A percentile compares a stretch with the other conserved stretches of the same genome.
phyloP scores from a whole-genome alignment of 306 rosid species.

The Inga leiocalycina region DNA sequence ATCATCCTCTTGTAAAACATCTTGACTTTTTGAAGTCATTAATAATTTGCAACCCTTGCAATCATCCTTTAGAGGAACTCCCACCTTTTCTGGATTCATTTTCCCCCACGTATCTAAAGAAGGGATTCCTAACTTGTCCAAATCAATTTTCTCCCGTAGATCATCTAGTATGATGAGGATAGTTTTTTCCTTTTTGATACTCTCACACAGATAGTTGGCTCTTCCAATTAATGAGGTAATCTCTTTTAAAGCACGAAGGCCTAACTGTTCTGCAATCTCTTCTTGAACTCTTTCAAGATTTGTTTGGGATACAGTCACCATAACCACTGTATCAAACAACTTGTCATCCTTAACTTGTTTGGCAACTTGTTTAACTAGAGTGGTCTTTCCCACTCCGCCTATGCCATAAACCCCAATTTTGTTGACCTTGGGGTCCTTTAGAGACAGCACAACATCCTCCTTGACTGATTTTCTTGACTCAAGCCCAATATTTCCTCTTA shows the following conservation, averaged over 20 bases:
- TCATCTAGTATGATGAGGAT: background rate
- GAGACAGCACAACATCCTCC: background rate
- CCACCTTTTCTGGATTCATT: background rate
- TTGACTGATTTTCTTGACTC: background rate
- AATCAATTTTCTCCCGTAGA: background rate
- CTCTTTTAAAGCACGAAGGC: background rate
- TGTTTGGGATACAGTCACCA: background rate
- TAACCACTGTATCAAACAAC: background rate
- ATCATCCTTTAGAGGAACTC: background rate
- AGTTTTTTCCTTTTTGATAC: background rate
- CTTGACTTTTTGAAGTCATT: background rate
- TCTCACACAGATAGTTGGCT: background rate
- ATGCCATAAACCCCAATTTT: background rate
- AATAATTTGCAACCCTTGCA: constrained; percentile 4
- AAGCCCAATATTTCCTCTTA: background rate
- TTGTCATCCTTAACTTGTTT: background rate
- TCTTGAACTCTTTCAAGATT: background rate
- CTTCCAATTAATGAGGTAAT: background rate
- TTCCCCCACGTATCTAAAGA: background rate
- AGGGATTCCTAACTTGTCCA: background rate
- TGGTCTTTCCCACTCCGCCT: background rate
- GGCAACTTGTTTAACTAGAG: background rate
- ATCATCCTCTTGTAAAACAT: background rate
- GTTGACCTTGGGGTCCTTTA: background rate
- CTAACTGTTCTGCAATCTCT: background rate